These are phyloP conservation scores for Leishmania martiniquensis DNA, from an alignment of 208 protist species.

Conservation along the genomic window DNA sequence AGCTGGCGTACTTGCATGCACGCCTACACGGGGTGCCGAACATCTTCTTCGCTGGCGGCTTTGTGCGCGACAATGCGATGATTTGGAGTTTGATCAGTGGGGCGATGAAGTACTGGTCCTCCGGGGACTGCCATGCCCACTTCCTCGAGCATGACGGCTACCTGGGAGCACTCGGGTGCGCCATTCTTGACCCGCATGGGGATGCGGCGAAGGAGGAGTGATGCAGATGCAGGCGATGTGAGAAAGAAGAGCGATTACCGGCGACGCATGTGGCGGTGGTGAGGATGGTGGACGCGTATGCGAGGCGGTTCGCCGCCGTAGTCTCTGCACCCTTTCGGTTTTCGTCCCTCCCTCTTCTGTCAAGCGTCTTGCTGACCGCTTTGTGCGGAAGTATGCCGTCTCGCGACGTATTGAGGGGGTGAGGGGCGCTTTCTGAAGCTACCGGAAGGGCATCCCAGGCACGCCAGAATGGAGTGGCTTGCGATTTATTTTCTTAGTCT, in stretches of 20 bases:
- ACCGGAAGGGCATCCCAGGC: background rate
- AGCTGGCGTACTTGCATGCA: constrained; percentile 96
- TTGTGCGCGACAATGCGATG: constrained; percentile 93
- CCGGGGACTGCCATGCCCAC: constrained; percentile 85
- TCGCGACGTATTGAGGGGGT: background rate
- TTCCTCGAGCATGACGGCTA: constrained; percentile 98
- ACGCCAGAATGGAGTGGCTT: background rate
- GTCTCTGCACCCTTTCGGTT: background rate
- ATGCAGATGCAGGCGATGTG: background rate
- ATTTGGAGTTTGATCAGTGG: constrained; percentile 90
- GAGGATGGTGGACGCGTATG: background rate
- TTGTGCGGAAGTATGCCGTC: background rate
- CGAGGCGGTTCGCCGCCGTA: background rate
- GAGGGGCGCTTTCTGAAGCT: background rate
- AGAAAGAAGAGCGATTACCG: background rate
- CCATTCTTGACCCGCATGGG: constrained; percentile 35
- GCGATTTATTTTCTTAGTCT: background rate
- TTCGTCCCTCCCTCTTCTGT: background rate
- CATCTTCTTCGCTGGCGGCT: constrained; percentile 96
- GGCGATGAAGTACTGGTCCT: constrained; percentile 96
- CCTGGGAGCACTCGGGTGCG: constrained; percentile 93
- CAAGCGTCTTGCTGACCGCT: background rate
- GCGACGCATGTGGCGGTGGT: background rate
- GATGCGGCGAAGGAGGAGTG: background rate
- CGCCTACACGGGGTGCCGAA: constrained; percentile 87